phyloP scores from a whole-genome alignment of 495 filamentous ascomycete genomes.

The Thermochaetoides thermophila region DNA sequence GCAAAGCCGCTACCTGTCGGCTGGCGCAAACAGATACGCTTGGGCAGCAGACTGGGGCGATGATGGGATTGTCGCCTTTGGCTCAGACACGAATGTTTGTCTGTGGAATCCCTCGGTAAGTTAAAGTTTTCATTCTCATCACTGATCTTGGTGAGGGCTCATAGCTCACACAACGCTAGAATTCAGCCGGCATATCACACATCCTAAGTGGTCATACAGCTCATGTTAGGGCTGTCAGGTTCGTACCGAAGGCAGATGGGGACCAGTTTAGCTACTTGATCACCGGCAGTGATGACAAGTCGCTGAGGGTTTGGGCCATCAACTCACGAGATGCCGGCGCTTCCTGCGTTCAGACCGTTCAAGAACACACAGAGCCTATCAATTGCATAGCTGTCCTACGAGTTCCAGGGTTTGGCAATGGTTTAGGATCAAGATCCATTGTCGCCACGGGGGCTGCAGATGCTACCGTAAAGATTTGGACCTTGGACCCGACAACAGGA shows the following conservation, averaged over 20 bases:
- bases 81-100: slow-evolving; percentile 75
- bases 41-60: slow-evolving; percentile 80
- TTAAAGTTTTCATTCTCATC: slow-evolving; percentile 2
- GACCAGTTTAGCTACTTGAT: slow-evolving; percentile 42
- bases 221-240: slow-evolving; percentile 70
- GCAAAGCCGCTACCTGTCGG: slow-evolving; percentile 51
- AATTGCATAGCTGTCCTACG: slow-evolving; percentile 56
- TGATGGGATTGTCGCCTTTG: slow-evolving; percentile 68
- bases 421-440: slow-evolving; percentile 20
- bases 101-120: slow-evolving; percentile 75
- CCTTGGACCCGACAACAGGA: slow-evolving; percentile 30
- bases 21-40: slow-evolving; percentile 81
- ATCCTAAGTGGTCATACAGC: slow-evolving; percentile 73
- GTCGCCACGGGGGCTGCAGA: slow-evolving; percentile 65
- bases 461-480: slow-evolving; percentile 70
- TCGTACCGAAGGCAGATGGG: slow-evolving; percentile 42
- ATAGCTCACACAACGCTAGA: slow-evolving; percentile 7
- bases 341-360: slow-evolving; percentile 31
- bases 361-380: slow-evolving; percentile 57
- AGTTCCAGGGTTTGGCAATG: slow-evolving; percentile 15
- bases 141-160: not conserved
- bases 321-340: slow-evolving; percentile 12
- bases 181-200: slow-evolving; percentile 47
- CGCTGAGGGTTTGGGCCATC: slow-evolving; percentile 57
- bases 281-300: slow-evolving; percentile 71